Percentiles rank a stretch among this genome's conserved stretches.
These are phyloP conservation scores for Kondoa malvinella DNA, from an alignment of 768 basidiomycete genomes.

Conservation along the genomic window DNA sequence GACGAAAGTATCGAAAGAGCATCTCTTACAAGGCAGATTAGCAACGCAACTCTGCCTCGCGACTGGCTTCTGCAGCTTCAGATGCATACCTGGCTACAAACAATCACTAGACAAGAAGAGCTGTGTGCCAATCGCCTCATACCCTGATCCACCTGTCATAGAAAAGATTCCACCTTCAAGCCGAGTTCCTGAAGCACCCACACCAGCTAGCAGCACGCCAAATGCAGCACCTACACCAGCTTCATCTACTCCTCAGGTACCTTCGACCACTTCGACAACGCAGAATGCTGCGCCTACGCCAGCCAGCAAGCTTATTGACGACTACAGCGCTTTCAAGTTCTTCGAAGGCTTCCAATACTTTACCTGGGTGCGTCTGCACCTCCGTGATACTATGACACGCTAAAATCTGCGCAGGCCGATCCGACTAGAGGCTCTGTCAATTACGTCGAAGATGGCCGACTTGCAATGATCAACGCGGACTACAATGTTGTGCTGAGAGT, in stretches of 20 bases:
- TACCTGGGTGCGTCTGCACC: not conserved
- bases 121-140: too few species aligned
- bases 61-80: not conserved
- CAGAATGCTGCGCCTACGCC: too few species aligned
- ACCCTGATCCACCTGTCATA: not conserved
- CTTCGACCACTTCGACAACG: too few species aligned
- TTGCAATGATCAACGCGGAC: not conserved
- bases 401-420: too few species aligned
- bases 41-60: not conserved
- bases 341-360: not conserved
- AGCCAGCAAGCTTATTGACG: not conserved
- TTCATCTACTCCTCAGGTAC: too few species aligned
- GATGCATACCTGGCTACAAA: not conserved
- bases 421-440: not conserved
- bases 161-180: too few species aligned
- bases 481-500: conserved; percentile 20
- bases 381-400: too few species aligned
- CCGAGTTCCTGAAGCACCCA: too few species aligned
- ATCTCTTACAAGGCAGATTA: not conserved
- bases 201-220: too few species aligned
- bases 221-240: too few species aligned
- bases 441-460: not conserved
- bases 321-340: not conserved
- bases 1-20: not conserved
- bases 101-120: not conserved